Evolutionary conservation across 345 rosid genomes (phyloP).

Genomic region (Pistacia integerrima): DNA sequence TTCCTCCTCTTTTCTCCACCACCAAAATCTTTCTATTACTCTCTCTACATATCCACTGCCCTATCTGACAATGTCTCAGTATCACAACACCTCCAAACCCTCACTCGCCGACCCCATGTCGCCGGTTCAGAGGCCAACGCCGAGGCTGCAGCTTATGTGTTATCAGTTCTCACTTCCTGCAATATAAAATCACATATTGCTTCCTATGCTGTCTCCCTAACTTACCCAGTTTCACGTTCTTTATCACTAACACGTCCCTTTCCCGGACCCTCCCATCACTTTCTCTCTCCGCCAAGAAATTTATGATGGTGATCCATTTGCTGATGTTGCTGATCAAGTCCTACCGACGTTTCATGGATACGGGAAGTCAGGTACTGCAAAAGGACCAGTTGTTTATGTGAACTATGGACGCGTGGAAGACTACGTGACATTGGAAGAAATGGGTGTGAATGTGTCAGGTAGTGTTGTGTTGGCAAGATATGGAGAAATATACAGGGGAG

Average conservation of each 20-base stretch:
- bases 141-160: slow-evolving; percentile 64
- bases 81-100: slow-evolving; percentile 61
- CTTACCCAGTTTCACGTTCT: slow-evolving; percentile 73
- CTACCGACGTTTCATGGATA: slow-evolving; percentile 75
- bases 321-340: slow-evolving; percentile 57
- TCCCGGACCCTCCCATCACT: slow-evolving; percentile 30
- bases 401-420: slow-evolving; percentile 80
- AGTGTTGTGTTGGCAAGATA: slow-evolving; percentile 60
- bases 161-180: slow-evolving; percentile 49
- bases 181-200: slow-evolving; percentile 38
- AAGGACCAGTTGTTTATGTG: slow-evolving; percentile 61
- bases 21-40: slow-evolving; percentile 55
- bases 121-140: slow-evolving; percentile 89
- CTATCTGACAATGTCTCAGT: slow-evolving; percentile 63
- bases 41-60: slow-evolving; percentile 54
- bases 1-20: slow-evolving; percentile 32
- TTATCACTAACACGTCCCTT: slow-evolving; percentile 37
- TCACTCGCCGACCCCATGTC: slow-evolving; percentile 78
- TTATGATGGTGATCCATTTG: slow-evolving; percentile 65
- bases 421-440: slow-evolving; percentile 42
- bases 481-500: slow-evolving; percentile 75
- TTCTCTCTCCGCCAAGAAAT: slow-evolving; percentile 55
- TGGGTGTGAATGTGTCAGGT: slow-evolving; percentile 52
- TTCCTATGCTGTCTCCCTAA: slow-evolving; percentile 61
- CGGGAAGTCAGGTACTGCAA: slow-evolving; percentile 69